These are phyloP conservation scores for Trichosanthes truncata DNA, from an alignment of 306 rosid genomes.

Conservation along the genomic window DNA sequence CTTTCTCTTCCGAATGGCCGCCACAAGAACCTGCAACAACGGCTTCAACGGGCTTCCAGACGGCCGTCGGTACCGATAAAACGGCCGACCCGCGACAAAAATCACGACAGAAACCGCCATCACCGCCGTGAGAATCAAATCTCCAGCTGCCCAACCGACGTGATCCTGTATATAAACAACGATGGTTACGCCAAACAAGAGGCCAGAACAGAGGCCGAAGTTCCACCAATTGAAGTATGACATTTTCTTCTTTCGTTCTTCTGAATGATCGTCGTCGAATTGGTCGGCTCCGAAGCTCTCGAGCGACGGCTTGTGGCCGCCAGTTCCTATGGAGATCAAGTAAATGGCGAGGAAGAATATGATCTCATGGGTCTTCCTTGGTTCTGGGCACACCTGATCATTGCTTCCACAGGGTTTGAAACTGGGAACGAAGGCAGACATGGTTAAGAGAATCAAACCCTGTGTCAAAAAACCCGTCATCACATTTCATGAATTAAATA, in stretches of 20 bases:
- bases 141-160: slow-evolving; percentile 63
- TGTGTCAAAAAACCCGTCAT: slow-evolving; percentile 3
- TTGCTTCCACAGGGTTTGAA: slow-evolving; percentile 44
- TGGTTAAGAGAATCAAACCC: slow-evolving; percentile 69
- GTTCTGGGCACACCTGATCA: slow-evolving; percentile 27
- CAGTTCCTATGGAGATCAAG: slow-evolving; percentile 77
- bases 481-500: background rate
- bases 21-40: slow-evolving; percentile 72
- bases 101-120: slow-evolving; percentile 58
- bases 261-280: slow-evolving; percentile 60
- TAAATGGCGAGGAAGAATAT: slow-evolving; percentile 70
- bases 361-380: slow-evolving; percentile 57
- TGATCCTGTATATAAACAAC: slow-evolving; percentile 80
- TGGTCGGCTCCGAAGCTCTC: slow-evolving; percentile 99
- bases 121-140: slow-evolving; percentile 44
- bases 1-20: slow-evolving; percentile 62
- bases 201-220: slow-evolving; percentile 64
- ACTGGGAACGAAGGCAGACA: slow-evolving; percentile 70
- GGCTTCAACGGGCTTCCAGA: slow-evolving; percentile 89
- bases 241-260: slow-evolving; percentile 70
- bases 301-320: slow-evolving; percentile 83
- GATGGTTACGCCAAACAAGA: slow-evolving; percentile 67
- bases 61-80: slow-evolving; percentile 52
- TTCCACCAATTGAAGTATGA: slow-evolving; percentile 97
- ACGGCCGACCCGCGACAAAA: slow-evolving; percentile 53